These are phyloP conservation scores for Eucalyptus dawsonii DNA, from an alignment of 345 rosid species.

Conservation along the genomic window DNA sequence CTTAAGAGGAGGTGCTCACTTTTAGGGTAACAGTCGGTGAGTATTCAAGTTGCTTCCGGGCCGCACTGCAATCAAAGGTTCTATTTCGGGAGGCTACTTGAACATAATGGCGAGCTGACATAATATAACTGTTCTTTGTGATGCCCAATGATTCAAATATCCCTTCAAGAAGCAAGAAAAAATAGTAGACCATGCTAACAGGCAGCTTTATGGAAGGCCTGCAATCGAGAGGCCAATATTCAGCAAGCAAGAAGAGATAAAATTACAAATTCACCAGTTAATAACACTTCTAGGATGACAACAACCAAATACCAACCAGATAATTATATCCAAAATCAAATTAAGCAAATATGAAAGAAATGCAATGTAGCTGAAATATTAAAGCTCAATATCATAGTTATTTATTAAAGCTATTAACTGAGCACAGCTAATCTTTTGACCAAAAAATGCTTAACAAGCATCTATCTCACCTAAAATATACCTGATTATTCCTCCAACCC, in stretches of 20 bases:
- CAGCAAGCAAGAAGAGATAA: not conserved
- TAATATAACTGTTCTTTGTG: conserved; percentile 13
- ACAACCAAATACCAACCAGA: not conserved
- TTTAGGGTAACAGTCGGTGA: conserved; percentile 52
- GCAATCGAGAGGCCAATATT: conserved; percentile 7
- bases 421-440: not conserved
- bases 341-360: not conserved
- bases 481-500: not conserved
- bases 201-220: conserved; percentile 81
- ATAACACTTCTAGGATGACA: not conserved
- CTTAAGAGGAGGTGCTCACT: conserved; percentile 22
- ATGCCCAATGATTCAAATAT: conserved; percentile 30
- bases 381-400: not conserved
- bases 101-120: conserved; percentile 35
- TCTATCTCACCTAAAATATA: not conserved
- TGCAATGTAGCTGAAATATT: not conserved
- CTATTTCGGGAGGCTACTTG: conserved; percentile 57
- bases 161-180: conserved; percentile 38
- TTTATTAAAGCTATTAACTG: not conserved
- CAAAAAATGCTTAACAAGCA: not conserved
- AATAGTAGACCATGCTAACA: conserved; percentile 20
- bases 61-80: conserved; percentile 77
- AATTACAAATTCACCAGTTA: not conserved
- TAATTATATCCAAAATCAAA: not conserved
- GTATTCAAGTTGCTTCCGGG: conserved; percentile 63